Evolutionary conservation across 2,329 filamentous ascomycete genomes (phyloP), one percentile per base, ranked within the genome.

Genomic region (Aspergillus unguis): DNA sequence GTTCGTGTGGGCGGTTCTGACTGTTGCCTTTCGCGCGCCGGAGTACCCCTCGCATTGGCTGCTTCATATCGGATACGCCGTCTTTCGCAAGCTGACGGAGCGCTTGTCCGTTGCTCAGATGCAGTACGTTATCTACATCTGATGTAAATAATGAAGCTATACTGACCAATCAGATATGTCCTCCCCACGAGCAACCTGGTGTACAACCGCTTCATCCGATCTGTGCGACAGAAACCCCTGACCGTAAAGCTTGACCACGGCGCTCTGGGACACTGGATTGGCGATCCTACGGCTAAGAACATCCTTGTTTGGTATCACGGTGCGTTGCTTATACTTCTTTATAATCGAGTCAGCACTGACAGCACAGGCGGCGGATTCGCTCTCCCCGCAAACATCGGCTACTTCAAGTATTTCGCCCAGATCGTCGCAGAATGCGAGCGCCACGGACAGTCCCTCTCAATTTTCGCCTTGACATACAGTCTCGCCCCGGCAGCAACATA

Each of bases 401-500:
- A 82, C 62, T 70, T 81, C 49, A 65, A 74, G 17, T 83, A 78
- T 70, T 70, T 79, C 44, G 61, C 65, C 23, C 71, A 75, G 11
- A 65, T 81, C 31, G 66, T 75, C 46, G 65, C 72, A 35, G 65
- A 71, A n/a, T 64, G 79, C 23, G 62, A 67, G n/a, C 65, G 65
- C 6, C 41, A 58, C 63, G 28, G 75, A 74, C 38, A 75, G 47
- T 70, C 72, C 31, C 67, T 81, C 29, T 73, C 79, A 17, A 66
- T 79, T 44, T 75, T 85, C 44, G 66, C 81, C 26, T 72, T 84
- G n/a, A 77, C 77, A 36, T 86, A 86, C 66, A 79, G 78, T 27
- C 75, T 85, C n/a, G 75, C 81, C 0, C 75, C 75, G 0, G 57
- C 67, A 8, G 74, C 67, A 5, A 67, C 66, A 1, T 77, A 77